Percentiles rank a stretch among this genome's conserved stretches.
These are phyloP conservation scores for Mariannaea sp. DNA, from an alignment of 2,329 filamentous ascomycete species.

Conservation along the genomic window DNA sequence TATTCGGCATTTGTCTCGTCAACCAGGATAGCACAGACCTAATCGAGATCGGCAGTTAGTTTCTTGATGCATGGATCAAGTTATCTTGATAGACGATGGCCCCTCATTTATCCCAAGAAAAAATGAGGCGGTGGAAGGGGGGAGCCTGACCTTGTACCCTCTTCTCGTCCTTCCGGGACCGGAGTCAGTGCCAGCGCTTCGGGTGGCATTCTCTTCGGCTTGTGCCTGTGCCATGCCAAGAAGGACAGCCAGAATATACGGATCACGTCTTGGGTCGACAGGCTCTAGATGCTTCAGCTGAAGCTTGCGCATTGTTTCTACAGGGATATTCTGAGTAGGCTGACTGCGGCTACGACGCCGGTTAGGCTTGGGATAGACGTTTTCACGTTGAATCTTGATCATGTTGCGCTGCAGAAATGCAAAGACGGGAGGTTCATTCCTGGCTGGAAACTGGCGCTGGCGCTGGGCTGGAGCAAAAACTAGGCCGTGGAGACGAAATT, in stretches of 20 bases:
- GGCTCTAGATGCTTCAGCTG: conserved; percentile 30
- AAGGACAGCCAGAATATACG: conserved; percentile 33
- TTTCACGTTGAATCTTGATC: conserved; percentile 27
- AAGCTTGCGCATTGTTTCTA: conserved; percentile 19
- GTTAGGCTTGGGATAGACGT: conserved; percentile 22
- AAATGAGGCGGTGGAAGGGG: no score
- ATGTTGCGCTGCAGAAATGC: conserved; percentile 34
- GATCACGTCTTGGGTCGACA: conserved; percentile 27
- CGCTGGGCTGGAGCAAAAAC: conserved; percentile 21
- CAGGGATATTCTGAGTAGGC: conserved; percentile 21
- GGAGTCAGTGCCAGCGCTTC: neutral
- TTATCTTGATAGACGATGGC: no score
- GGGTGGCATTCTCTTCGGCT: conserved; percentile 13
- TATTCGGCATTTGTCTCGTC: conserved; percentile 27
- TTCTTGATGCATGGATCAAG: neutral
- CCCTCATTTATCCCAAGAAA: no score
- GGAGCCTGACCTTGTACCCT: conserved; percentile 29
- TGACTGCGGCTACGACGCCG: conserved; percentile 10
- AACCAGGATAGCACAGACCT: conserved; percentile 26
- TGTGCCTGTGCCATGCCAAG: conserved; percentile 34
- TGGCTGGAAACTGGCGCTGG: conserved; percentile 8
- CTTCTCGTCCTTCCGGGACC: neutral
- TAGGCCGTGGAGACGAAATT: conserved; percentile 32
- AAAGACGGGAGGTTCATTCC: conserved; percentile 20
- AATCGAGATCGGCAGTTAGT: neutral